These are phyloP conservation scores for Rhizopus sp. DNA, from an alignment of 371 early-diverging fungal species.

Conservation along the genomic window DNA sequence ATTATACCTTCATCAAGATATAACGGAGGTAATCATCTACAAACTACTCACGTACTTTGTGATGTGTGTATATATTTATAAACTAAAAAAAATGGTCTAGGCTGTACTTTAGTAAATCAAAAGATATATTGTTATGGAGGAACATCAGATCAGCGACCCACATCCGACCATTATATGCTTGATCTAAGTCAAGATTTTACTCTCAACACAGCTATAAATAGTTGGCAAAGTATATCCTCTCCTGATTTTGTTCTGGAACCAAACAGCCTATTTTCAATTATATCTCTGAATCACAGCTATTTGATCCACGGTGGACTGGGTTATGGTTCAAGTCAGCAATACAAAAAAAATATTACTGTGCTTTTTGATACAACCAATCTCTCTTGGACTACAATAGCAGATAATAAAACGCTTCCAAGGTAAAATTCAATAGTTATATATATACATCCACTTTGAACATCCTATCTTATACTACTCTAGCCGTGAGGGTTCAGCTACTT, in stretches of 20 bases:
- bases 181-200: conserved; percentile 18
- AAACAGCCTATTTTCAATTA: conserved; percentile 19
- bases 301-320: conserved; percentile 25
- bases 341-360: conserved; percentile 15
- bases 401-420: conserved; percentile 16
- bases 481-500: conserved; percentile 15
- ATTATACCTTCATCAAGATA: conserved; percentile 15
- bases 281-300: conserved; percentile 16
- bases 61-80: neutral
- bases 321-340: conserved; percentile 13
- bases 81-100: neutral
- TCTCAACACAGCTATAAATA: conserved; percentile 1
- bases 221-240: conserved; percentile 9
- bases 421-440: neutral
- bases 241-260: conserved; percentile 12
- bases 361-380: conserved; percentile 6
- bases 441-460: conserved; percentile 4
- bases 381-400: conserved; percentile 14
- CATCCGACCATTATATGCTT: conserved; percentile 19
- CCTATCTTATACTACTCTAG: neutral
- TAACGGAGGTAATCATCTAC: conserved; percentile 14
- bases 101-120: conserved; percentile 10
- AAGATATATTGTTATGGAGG: conserved; percentile 24
- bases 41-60: neutral
- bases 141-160: conserved; percentile 11